Evolutionary conservation across 352 stramenopile genomes (phyloP), one percentile per base, ranked within the genome.

Genomic region (Sclerospora graminicola): DNA sequence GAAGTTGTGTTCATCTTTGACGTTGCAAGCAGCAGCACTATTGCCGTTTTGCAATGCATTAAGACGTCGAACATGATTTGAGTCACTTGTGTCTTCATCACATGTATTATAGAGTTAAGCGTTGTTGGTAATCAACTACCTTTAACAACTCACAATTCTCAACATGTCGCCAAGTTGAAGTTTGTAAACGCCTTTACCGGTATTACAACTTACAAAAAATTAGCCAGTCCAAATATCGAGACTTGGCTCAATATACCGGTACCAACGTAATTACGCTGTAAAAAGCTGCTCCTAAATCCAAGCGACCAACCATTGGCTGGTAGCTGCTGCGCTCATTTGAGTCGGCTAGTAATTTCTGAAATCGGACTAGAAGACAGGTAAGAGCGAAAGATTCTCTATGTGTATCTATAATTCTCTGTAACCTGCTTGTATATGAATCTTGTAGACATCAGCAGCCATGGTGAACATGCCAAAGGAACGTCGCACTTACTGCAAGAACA

Each of bases 401-500:
- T 30, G n/a, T 34, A 39, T 30, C 16, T 21, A 38, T 11, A 3
- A n/a, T 15, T n/a, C 26, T 6, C 27, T 18, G 14, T 51, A 48
- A 59, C 34, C 1, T 23, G 11, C 11, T 15, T 23, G n/a, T 0
- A 28, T 38, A 0, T 41, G 11, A 30, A 13, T 18, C 8, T 16
- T 2, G 1, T 24, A 84, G 71, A 84, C 72, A 63, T 69, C 71
- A 88, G 74, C 76, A 88, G 85, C 82, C 76, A 99, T 99, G 97
- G 97, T 99, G 54, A 98, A 98, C 83, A 94, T 99, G 68, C 97
- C 97, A 59, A 99, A 99, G 78, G 96, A 99, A 90, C 94, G 95
- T 62, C 95, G 92, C 69, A 99, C 97, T 44, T 99, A 88, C 66
- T 99, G 97, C 82, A 98, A 98, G 77, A 85, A 77, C 65, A 98